phyloP scores from a whole-genome alignment of 371 early-diverging fungal genomes.

The Syncephalastrum monosporum region DNA sequence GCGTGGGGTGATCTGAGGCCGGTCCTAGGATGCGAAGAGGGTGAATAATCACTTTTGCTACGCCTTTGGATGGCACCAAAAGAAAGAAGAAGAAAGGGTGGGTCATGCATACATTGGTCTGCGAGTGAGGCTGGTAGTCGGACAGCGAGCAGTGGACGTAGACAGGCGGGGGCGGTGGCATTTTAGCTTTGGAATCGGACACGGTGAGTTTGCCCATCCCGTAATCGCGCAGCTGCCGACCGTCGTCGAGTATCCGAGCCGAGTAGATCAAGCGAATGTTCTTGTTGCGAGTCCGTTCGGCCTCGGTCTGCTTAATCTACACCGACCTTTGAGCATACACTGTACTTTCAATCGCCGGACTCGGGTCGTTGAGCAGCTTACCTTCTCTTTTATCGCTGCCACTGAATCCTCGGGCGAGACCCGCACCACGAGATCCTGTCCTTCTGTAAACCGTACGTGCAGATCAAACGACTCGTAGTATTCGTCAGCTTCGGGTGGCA shows the following conservation, averaged over 20 bases:
- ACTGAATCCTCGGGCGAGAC: slow-evolving; percentile 23
- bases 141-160: slow-evolving; percentile 29
- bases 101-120: slow-evolving; percentile 1
- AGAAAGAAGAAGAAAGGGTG: too few species aligned
- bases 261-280: slow-evolving; percentile 42
- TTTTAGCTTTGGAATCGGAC: slow-evolving; percentile 17
- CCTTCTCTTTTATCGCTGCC: slow-evolving; percentile 37
- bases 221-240: slow-evolving; percentile 13
- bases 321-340: neutral
- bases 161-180: slow-evolving; percentile 14
- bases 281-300: slow-evolving; percentile 24
- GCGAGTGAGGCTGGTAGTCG: slow-evolving; percentile 11
- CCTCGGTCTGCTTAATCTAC: slow-evolving; percentile 27
- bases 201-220: slow-evolving; percentile 19
- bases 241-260: slow-evolving; percentile 40
- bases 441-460: slow-evolving; percentile 22
- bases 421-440: slow-evolving; percentile 25
- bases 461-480: slow-evolving; percentile 19
- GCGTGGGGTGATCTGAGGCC: slow-evolving; percentile 26
- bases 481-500: slow-evolving; percentile 10
- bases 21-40: neutral
- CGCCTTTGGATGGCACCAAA: too few species aligned
- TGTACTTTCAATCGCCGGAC: too few species aligned
- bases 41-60: too few species aligned
- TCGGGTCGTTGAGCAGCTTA: neutral